Evolutionary conservation across 1,284 basidiomycete genomes (phyloP), one percentile per base, ranked within the genome.

Genomic region (Ustilago bromivora): DNA sequence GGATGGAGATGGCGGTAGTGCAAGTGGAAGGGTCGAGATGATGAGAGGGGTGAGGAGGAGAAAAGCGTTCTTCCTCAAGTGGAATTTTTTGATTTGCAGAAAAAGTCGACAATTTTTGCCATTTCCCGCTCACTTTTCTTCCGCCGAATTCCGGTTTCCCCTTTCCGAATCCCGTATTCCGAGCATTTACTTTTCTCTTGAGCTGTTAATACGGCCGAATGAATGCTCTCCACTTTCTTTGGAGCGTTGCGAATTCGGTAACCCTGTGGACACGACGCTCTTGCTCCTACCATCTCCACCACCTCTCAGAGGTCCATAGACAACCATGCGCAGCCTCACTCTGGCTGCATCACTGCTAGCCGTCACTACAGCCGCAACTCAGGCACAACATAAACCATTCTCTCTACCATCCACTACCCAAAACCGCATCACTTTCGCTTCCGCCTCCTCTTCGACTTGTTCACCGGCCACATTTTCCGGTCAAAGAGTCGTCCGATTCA

Each of bases 401-500:
- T 47, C 32, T 8, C 11, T 67, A 4, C 58, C 61, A 31, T 4
- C 52, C 43, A 31, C 12, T 17, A 11, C 34, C 17, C 23, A 69
- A n/a, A 34, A 41, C 31, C 36, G 34, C 9, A 53, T 68, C 49
- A 49, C 54, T 2, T 73, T 73, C 19, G 57, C 58, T 32, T 61
- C 62, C 36, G 23, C 66, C 9, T 58, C 65, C 3, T 15, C 23
- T 28, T 28, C 23, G 23, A 28, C 49, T 8, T 5, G 10, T 8
- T 10, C 38, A 8, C 12, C 58, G 12, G 46, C 47, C 53, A 52
- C 40, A 49, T 78, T 78, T 40, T 19, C 52, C 23, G 67, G 65
- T 32, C 67, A 78, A 15, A 58, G 67, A 31, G 71, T 78, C 31
- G 59, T 78, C 40, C 40, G 76, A 7, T 60, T 74, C 59, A 70